Evolutionary conservation across 345 rosid species (phyloP), one percentile per base, ranked within the genome.

Genomic region (Salix udensis): DNA sequence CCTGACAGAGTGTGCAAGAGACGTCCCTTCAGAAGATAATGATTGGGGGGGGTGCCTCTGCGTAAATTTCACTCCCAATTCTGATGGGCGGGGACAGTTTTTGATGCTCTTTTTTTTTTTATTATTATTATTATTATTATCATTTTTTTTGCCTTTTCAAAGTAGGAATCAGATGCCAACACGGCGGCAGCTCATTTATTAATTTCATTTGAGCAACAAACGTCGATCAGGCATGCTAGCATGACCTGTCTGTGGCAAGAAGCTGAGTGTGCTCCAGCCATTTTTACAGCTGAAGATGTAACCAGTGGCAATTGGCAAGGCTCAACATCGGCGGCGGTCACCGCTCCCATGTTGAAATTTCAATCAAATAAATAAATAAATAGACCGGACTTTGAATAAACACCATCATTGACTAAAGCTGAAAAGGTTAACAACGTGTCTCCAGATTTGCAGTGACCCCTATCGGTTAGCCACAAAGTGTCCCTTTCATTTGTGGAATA

Each of bases 111-210:
- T 46, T 69, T 60, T 24, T n/a, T 37, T n/a, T 53, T 9, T 11
- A 10, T 40, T 34, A 4, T 31, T 21, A 16, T 19, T 31, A 30
- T 30, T 21, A 16, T 19, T 31, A 31, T 10, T 11, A 40, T 40
- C n/a, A 4, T 31, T 21, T 31, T 3, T 46, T 46, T 19, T 21
- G 42, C 58, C 28, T 64, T 74, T 64, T 8, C 14, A 74, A 71
- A 65, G n/a, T 19, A 30, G 61, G 76, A 44, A 74, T 74, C 58
- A 64, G 70, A 64, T 74, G 69, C 70, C 40, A 31, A 4, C 12
- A 42, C 60, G 12, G 61, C 23, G 1, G 15, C 12, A 44, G 6
- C 40, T 24, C 55, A 2, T 40, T 13, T 28, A 13, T 40, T 2
- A 16, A 13, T 21, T 39, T 67, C 13, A 7, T 39, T 40, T n/a